Percentiles rank a stretch among this genome's conserved stretches.
phyloP scores from a whole-genome alignment of 1,284 basidiomycete species.

The Ceratobasidium sp. region DNA sequence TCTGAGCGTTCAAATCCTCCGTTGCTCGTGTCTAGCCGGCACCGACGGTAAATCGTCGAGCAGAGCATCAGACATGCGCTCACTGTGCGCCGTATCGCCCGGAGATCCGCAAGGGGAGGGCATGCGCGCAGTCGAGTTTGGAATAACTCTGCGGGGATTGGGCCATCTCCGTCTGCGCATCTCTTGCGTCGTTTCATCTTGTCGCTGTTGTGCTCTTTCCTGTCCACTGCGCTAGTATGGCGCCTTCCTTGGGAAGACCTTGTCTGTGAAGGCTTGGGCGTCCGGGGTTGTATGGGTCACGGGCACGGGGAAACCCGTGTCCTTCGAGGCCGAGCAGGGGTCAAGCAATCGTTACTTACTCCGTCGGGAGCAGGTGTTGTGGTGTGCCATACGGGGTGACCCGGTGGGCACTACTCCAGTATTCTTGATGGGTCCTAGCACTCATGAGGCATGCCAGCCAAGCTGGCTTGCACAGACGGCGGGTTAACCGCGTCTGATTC shows the following conservation, averaged over 20 bases:
- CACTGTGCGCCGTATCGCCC: constrained; percentile 7
- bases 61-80: constrained; percentile 34
- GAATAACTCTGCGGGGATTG: constrained; percentile 32
- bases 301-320: too few species aligned
- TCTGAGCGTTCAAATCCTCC: constrained; percentile 28
- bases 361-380: too few species aligned
- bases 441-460: background rate
- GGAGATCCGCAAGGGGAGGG: constrained; percentile 24
- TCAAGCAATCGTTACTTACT: too few species aligned
- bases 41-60: constrained; percentile 13
- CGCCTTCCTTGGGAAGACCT: too few species aligned
- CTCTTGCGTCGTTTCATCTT: background rate
- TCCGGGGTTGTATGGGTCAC: too few species aligned
- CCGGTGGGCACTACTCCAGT: too few species aligned
- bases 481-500: background rate
- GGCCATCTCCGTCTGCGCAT: background rate
- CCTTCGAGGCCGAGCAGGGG: too few species aligned
- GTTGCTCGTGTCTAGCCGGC: constrained; percentile 20
- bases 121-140: constrained; percentile 6
- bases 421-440: background rate
- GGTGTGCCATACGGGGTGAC: too few species aligned
- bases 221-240: background rate
- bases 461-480: too few species aligned
- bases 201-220: background rate
- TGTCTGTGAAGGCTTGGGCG: background rate